A percentile compares a stretch with the other conserved stretches of the same genome.
Evolutionary conservation across 2,329 filamentous ascomycete genomes (phyloP).

Genomic region (Sarocladium oryzae): DNA sequence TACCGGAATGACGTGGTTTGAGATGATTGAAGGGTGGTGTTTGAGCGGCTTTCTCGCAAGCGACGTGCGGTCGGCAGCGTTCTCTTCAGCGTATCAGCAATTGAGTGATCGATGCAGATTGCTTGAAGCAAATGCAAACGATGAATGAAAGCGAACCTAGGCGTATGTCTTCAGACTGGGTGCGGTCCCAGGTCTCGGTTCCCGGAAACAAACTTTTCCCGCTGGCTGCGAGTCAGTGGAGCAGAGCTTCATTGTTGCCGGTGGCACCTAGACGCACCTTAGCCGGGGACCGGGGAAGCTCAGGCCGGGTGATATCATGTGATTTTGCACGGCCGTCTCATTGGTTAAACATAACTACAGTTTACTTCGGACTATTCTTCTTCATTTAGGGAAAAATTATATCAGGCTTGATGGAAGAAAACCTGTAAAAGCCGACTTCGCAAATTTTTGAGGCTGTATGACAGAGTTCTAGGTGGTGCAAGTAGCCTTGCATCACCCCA

Average conservation of each 20-base stretch:
- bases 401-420: too few species aligned
- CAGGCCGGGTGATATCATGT: slow-evolving; percentile 5
- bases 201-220: slow-evolving; percentile 10
- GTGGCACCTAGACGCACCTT: not conserved
- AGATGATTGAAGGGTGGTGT: slow-evolving; percentile 1
- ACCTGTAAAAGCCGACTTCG: too few species aligned
- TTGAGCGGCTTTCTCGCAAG: slow-evolving; percentile 3
- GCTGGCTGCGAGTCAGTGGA: slow-evolving; percentile 9
- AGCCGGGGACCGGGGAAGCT: slow-evolving; percentile 5
- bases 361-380: not conserved
- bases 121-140: not conserved
- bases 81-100: not conserved
- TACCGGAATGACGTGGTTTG: not conserved
- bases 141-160: not conserved
- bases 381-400: not conserved
- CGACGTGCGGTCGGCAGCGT: not conserved
- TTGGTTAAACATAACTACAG: not conserved
- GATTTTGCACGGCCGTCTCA: not conserved
- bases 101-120: not conserved
- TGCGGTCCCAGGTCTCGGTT: slow-evolving; percentile 7
- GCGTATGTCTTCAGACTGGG: not conserved
- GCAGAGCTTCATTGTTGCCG: slow-evolving; percentile 8
- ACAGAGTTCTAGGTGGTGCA: not conserved
- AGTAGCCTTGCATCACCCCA: slow-evolving; percentile 3
- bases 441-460: too few species aligned